Conservation (phyloP, 805 yeast genomes). For the Candida fluviatilis region DNA sequence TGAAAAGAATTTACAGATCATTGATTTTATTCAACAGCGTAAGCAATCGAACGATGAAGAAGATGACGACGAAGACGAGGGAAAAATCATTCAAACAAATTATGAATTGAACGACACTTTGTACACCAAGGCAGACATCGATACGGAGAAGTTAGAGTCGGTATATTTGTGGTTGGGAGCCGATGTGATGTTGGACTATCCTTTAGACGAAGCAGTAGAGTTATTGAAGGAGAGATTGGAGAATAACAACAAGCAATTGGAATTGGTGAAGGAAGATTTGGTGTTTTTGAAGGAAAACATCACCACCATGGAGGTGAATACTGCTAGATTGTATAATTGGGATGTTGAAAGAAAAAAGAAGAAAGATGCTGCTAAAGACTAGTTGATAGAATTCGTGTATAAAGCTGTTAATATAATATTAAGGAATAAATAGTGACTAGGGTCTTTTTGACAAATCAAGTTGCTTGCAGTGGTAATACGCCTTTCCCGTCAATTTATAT, state of each 20-base stretch:
- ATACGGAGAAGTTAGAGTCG: conserved; percentile 46
- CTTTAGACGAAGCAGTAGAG: conserved; percentile 79
- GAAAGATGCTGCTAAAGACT: too few relatives aligned
- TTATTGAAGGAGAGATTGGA: conserved; percentile 59
- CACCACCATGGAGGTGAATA: conserved; percentile 96
- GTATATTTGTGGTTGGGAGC: conserved; percentile 98
- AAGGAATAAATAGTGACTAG: too few relatives aligned
- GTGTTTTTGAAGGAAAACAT: conserved; percentile 84
- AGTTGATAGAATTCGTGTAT: too few relatives aligned
- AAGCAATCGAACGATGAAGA: conserved; percentile 30
- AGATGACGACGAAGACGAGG: conserved; percentile 19
- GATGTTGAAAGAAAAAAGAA: conserved; percentile 73
- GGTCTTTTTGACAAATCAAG: too few relatives aligned
- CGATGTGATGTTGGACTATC: conserved; percentile 93
- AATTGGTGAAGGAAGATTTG: conserved; percentile 72
- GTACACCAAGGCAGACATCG: conserved; percentile 75
- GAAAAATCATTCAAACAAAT: conserved; percentile 52
- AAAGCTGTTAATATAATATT: background rate
- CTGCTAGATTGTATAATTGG: conserved; percentile 89
- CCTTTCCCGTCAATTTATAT: too few relatives aligned
- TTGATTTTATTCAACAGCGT: conserved; percentile 52
- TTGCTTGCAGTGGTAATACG: too few relatives aligned
- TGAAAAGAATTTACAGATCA: conserved; percentile 74
- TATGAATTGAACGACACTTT: conserved; percentile 93
- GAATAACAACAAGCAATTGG: conserved; percentile 56